Evolutionary conservation across 164 flowering plant species (phyloP), one percentile per base, ranked within the genome.

Genomic region (Aristolochia fimbriata): DNA sequence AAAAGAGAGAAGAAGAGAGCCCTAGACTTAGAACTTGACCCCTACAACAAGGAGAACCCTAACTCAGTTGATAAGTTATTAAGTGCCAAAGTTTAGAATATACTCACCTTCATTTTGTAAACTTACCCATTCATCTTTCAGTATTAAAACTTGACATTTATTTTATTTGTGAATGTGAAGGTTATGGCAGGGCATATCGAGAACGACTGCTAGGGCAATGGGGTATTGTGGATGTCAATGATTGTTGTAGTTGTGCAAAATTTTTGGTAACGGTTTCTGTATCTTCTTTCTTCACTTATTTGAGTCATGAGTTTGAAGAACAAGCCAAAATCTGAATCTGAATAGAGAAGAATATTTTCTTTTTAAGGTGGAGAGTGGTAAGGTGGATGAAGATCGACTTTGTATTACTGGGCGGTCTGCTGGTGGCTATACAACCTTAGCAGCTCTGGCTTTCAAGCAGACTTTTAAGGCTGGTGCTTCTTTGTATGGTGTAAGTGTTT

Each of bases 161-260:
- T n/a, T 50, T 19, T 58, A 45, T 55, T 59, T 68, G 56, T 37
- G 8, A 1, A 52, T 52, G 23, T 77, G 71, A 68, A 90, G 99
- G 99, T 70, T 93, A 90, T 81, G 99, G 97, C 46, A 74, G 99
- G 68, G 89, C 80, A 65, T 93, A 73, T 68, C 83, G 99, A 64
- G 99, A 93, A 56, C 79, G 97, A 61, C 86, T 93, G 55, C 70
- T 83, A 68, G 79, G 85, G 17, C 59, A 22, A 14, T 93, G 99
- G 99, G 99, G 99, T 66, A 74, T 90, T 70, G 95, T 90, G 58
- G 99, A 93, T 80, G 96, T 93, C 31, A 65, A 86, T 73, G 99
- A 93, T 71, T 93, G 99, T 59, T 93, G 99, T 75, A 90, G 86
- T 64, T 90, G 99, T 78, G 97, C 99, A 43, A 79, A 65, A 63